Conservation (phyloP, 352 stramenopile species). For the Phytopythium vexans region DNA sequence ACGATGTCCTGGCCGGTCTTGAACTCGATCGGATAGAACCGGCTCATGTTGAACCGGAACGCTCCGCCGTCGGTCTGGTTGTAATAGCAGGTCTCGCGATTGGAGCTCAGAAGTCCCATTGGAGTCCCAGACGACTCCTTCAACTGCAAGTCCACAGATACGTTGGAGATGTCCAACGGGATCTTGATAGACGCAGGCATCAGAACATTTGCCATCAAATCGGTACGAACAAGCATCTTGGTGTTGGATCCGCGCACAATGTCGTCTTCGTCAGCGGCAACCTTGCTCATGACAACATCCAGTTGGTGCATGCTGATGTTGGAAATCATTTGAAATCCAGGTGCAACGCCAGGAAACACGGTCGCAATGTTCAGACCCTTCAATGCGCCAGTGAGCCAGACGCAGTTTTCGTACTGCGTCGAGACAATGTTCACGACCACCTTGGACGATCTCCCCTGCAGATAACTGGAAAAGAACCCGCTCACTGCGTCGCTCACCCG, state of each 20-base stretch:
- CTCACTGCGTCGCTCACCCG: slow-evolving; percentile 46
- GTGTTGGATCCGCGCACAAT: slow-evolving; percentile 49
- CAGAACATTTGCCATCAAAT: slow-evolving; percentile 61
- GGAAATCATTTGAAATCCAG: slow-evolving; percentile 62
- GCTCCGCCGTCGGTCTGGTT: slow-evolving; percentile 48
- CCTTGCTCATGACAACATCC: slow-evolving; percentile 54
- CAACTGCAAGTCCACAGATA: slow-evolving; percentile 58
- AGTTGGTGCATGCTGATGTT: slow-evolving; percentile 65
- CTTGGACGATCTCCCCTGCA: slow-evolving; percentile 49
- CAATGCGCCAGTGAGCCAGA: slow-evolving; percentile 64
- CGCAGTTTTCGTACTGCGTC: slow-evolving; percentile 45
- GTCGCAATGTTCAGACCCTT: slow-evolving; percentile 59
- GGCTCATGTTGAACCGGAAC: slow-evolving; percentile 74
- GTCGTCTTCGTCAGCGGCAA: slow-evolving; percentile 8
- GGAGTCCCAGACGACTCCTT: slow-evolving; percentile 26
- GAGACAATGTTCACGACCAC: slow-evolving; percentile 47
- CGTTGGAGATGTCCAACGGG: slow-evolving; percentile 56
- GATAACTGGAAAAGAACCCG: slow-evolving; percentile 68
- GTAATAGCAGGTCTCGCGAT: slow-evolving; percentile 56
- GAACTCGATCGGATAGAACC: slow-evolving; percentile 66
- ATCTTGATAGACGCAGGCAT: slow-evolving; percentile 75
- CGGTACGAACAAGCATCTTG: slow-evolving; percentile 62
- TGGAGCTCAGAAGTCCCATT: slow-evolving; percentile 53
- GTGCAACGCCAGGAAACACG: slow-evolving; percentile 53
- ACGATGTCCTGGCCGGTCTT: slow-evolving; percentile 22